These are phyloP conservation scores for Sporothrix curviconia DNA, from an alignment of 2,329 filamentous ascomycete species.

Conservation along the genomic window DNA sequence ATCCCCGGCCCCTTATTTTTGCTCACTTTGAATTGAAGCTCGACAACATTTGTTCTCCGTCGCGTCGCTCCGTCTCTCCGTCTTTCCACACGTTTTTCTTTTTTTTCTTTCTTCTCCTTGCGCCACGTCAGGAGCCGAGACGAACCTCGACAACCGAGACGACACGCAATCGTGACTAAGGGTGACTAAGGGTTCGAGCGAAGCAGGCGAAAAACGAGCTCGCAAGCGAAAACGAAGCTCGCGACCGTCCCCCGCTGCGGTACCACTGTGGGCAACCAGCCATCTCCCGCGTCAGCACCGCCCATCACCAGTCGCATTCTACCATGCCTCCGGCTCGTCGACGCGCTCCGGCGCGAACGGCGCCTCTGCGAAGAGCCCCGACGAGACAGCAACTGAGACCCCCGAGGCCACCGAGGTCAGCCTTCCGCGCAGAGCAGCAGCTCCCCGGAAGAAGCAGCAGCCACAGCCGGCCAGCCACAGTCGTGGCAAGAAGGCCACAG, in stretches of 20 bases:
- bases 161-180: neutral
- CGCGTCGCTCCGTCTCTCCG: neutral
- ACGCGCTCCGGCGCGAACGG: conserved; percentile 19
- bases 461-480: neutral
- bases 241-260: neutral
- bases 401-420: conserved; percentile 7
- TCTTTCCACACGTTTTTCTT: neutral
- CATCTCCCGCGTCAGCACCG: neutral
- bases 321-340: conserved; percentile 19
- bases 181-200: neutral
- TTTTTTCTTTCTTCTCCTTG: too few relatives aligned
- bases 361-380: conserved; percentile 11
- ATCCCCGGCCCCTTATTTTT: conserved; percentile 1
- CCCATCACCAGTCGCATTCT: neutral
- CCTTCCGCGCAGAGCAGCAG: conserved; percentile 11
- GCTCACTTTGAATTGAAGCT: neutral
- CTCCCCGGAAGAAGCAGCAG: conserved; percentile 10
- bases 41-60: neutral
- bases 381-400: neutral
- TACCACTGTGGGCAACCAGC: conserved; percentile 8
- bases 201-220: neutral
- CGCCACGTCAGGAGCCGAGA: too few relatives aligned
- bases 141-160: neutral
- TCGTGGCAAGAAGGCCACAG: conserved; percentile 3
- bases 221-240: neutral